These are phyloP conservation scores for Paramyrothecium sp. DNA, from an alignment of 2,329 filamentous ascomycete genomes.

Conservation along the genomic window DNA sequence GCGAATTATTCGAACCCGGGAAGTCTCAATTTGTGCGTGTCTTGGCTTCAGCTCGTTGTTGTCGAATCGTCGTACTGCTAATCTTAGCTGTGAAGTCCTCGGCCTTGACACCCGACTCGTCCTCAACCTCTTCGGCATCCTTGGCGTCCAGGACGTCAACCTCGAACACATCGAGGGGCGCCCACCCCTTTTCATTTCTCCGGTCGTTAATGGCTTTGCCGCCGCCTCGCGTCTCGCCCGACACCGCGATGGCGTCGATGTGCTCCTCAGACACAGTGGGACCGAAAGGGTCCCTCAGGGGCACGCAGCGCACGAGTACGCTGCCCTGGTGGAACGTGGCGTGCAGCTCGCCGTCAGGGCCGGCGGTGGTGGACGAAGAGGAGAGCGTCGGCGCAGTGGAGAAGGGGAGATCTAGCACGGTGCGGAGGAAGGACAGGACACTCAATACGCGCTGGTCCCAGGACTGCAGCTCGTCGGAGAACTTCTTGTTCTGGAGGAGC, in stretches of 20 bases:
- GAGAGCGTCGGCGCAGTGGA: conserved; percentile 23
- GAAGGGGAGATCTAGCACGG: conserved; percentile 45
- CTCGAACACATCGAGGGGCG: conserved; percentile 74
- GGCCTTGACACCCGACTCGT: conserved; percentile 35
- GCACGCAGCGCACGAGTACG: conserved; percentile 73
- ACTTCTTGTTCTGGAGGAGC: conserved; percentile 86
- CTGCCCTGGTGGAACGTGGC: conserved; percentile 57
- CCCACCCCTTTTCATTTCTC: conserved; percentile 74
- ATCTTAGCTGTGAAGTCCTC: conserved; percentile 79
- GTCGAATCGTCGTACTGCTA: conserved; percentile 83
- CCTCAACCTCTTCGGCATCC: conserved; percentile 42
- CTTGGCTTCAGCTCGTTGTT: conserved; percentile 39
- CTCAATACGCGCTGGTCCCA: conserved; percentile 73
- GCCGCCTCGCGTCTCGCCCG: conserved; percentile 81
- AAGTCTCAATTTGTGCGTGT: no score
- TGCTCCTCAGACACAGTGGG: conserved; percentile 82
- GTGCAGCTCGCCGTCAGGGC: conserved; percentile 23
- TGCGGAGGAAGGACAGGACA: conserved; percentile 72
- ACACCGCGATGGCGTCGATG: conserved; percentile 81
- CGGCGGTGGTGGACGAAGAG: conserved; percentile 8
- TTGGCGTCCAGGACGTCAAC: conserved; percentile 78
- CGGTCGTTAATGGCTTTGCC: conserved; percentile 85
- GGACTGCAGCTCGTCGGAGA: conserved; percentile 73
- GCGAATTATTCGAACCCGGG: no score
- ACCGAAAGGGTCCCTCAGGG: conserved; percentile 85